Base-by-base conservation (phyloP, 139 green algal species). In the Chlorella sp. region DNA sequence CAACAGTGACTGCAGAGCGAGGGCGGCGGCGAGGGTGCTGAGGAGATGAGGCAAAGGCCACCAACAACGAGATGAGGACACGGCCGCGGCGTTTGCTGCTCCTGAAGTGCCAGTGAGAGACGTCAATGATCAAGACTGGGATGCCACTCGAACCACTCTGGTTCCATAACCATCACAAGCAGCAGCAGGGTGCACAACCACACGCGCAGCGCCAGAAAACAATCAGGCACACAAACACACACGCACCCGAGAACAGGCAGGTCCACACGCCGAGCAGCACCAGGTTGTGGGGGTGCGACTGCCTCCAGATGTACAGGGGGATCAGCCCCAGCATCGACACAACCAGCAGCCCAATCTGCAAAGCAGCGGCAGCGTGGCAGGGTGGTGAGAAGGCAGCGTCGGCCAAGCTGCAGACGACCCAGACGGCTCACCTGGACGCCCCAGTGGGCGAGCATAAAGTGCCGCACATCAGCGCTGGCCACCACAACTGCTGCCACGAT, bases 271-370 rank as follows among this genome's bases (percentile, higher is more conserved):
- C 92, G 30, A 96, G 78, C 17, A 95, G n/a, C 19, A 92, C 76
- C 2, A 96, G 85, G 84, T 96, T 96, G 40, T 67, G 22, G 0
- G 93, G 93, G 82, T 96, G 93, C 28, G 76, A 84, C 28, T 91
- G 83, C 38, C 87, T 84, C 72, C 93, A 96, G 43, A 88, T 85
- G 80, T 89, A 93, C 32, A 85, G 73, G 48, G 78, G 80, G 38
- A 83, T 80, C 26, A 84, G 79, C 2, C 54, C 79, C n/a, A 84
- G 64, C 43, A 76, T 79, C 34, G 77, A 83, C 26, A 91, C 30
- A 22, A 93, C 72, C 22, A 79, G 51, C 26, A 85, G 44, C 26
- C 88, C 36, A 26, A 83, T 41, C 28, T 83, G 77, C 17, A 73
- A 5, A 16, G 24, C 13, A 16, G 51, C 2, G 51, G 13, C 51